A percentile compares a stretch with the other conserved stretches of the same genome.
phyloP scores from a whole-genome alignment of 208 protist species.

The Acanthamoeba lugdunensis region DNA sequence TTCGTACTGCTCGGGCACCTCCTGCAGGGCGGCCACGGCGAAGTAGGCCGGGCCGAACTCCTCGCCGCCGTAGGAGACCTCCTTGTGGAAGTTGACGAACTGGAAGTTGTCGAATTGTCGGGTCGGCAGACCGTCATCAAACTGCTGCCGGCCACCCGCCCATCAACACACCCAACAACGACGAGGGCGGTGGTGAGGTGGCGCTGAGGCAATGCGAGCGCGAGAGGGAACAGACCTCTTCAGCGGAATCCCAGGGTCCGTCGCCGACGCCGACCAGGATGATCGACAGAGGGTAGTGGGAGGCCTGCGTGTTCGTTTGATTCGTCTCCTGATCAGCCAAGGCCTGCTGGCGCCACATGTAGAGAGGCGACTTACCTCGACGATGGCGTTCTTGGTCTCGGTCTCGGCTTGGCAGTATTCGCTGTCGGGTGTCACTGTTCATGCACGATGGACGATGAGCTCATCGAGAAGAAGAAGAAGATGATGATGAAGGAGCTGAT shows the following conservation, averaged over 20 bases:
- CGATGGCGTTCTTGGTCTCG: not conserved
- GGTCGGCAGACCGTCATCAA: constrained; percentile 83
- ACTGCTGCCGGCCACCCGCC: constrained; percentile 76
- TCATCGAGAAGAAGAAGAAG: not conserved
- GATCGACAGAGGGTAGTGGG: constrained; percentile 86
- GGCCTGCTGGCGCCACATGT: not conserved
- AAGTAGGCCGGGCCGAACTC: constrained; percentile 62
- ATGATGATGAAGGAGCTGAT: no score
- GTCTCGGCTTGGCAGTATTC: not conserved
- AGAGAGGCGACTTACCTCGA: not conserved
- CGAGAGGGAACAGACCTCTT: not conserved
- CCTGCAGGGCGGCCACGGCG: constrained; percentile 80
- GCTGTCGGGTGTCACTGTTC: not conserved
- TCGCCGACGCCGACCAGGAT: constrained; percentile 85
- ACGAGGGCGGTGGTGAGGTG: no score
- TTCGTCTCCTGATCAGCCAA: not conserved
- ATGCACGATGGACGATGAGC: not conserved
- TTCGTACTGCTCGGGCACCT: constrained; percentile 85
- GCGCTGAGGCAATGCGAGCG: no score
- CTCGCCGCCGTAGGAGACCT: not conserved
- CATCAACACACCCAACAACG: not conserved
- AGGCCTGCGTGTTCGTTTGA: constrained; percentile 83
- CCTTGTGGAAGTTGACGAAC: constrained; percentile 76
- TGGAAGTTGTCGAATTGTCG: constrained; percentile 55
- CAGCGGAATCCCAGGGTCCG: constrained; percentile 82